Conservation (phyloP, 2,329 filamentous ascomycete genomes). For the Fusarium sterilihyphosum region DNA sequence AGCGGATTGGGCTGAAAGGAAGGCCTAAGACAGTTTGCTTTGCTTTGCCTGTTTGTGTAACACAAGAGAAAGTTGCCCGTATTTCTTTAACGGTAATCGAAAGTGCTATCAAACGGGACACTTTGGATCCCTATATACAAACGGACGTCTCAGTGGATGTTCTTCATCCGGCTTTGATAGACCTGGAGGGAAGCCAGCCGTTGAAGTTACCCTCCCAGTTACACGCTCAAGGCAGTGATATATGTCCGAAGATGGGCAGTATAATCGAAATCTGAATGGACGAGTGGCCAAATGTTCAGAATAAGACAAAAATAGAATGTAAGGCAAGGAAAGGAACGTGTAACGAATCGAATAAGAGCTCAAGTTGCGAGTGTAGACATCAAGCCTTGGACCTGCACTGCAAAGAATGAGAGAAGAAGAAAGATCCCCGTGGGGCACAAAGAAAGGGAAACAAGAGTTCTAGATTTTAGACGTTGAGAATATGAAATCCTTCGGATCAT, state of each 20-base stretch:
- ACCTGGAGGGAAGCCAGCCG: background rate
- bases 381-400: constrained; percentile 34
- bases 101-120: background rate
- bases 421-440: constrained; percentile 8
- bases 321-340: constrained; percentile 35
- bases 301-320: background rate
- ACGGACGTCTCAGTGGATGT: background rate
- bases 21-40: constrained; percentile 20
- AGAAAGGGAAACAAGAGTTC: constrained; percentile 18
- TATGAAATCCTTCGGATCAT: constrained; percentile 11
- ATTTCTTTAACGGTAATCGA: constrained; percentile 9
- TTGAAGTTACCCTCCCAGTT: constrained; percentile 1
- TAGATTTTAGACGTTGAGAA: constrained; percentile 6
- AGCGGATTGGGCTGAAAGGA: constrained; percentile 12
- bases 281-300: background rate
- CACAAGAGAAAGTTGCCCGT: constrained; percentile 15
- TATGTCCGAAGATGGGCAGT: background rate
- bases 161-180: background rate
- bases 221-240: background rate
- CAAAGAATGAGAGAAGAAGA: constrained; percentile 13
- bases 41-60: constrained; percentile 20
- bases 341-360: constrained; percentile 25
- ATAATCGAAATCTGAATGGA: background rate
- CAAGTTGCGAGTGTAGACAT: constrained; percentile 30
- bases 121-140: background rate